Evolutionary conservation across 345 rosid genomes (phyloP).

Genomic region (Theobroma cacao): DNA sequence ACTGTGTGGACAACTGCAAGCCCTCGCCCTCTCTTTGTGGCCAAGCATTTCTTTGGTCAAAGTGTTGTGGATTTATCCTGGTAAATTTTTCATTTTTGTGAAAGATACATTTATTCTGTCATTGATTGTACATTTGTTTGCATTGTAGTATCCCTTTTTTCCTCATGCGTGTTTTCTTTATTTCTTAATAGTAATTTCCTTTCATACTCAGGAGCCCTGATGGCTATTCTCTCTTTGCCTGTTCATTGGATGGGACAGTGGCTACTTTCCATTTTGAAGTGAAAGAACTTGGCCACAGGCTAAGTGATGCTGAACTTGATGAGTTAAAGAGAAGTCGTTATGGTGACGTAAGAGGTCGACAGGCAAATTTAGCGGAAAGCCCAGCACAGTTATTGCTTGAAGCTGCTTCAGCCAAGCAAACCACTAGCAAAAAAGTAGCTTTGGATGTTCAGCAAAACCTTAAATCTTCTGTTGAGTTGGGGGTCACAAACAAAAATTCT

Average conservation of each 20-base stretch:
- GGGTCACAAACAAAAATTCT: conserved; percentile 40
- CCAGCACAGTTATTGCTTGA: conserved; percentile 95
- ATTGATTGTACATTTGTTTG: conserved; percentile 5
- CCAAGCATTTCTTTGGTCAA: conserved; percentile 94
- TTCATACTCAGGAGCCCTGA: conserved; percentile 83
- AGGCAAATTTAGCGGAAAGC: conserved; percentile 87
- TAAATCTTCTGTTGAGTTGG: conserved; percentile 56
- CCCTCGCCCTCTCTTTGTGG: conserved; percentile 96
- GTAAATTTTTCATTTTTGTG: conserved; percentile 36
- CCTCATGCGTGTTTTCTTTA: neutral
- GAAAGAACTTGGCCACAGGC: conserved; percentile 74
- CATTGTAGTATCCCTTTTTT: neutral
- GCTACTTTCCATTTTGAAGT: conserved; percentile 87
- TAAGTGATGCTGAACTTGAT: conserved; percentile 74
- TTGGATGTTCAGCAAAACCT: conserved; percentile 58
- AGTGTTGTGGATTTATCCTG: conserved; percentile 99
- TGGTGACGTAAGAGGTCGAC: conserved; percentile 94
- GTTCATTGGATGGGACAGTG: conserved; percentile 97
- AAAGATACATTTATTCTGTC: neutral
- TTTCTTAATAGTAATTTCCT: neutral
- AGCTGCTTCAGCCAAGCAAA: conserved; percentile 78
- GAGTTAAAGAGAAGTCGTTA: conserved; percentile 91
- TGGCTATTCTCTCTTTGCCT: conserved; percentile 94
- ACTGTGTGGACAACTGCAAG: conserved; percentile 99
- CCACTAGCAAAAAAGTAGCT: conserved; percentile 55